phyloP scores from a whole-genome alignment of 805 yeast species.

The Clavispora carvajalis region DNA sequence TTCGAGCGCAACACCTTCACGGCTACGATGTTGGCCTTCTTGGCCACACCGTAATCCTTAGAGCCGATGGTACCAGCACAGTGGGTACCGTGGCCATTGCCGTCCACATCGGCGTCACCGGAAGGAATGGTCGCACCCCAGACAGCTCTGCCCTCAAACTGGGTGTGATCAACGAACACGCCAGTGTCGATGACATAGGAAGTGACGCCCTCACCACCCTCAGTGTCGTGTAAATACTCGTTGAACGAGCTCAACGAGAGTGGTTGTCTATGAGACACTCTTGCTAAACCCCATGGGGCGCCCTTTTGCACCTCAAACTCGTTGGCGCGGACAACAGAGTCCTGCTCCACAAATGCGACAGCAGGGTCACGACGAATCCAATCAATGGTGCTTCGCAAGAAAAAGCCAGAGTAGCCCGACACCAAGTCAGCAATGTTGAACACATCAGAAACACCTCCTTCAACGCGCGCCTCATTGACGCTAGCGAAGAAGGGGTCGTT shows the following conservation, averaged over 20 bases:
- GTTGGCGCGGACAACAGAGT: constrained; percentile 54
- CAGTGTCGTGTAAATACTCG: constrained; percentile 36
- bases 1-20: constrained; percentile 37
- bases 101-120: constrained; percentile 58
- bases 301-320: constrained; percentile 68
- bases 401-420: constrained; percentile 81
- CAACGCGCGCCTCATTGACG: constrained; percentile 5
- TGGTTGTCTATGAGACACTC: constrained; percentile 78
- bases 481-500: constrained; percentile 14
- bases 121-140: constrained; percentile 59
- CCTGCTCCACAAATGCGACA: constrained; percentile 69
- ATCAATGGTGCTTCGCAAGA: constrained; percentile 70
- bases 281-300: constrained; percentile 93
- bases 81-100: constrained; percentile 89
- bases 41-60: constrained; percentile 75
- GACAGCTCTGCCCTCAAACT: constrained; percentile 56
- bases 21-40: constrained; percentile 41
- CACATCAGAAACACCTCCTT: constrained; percentile 25
- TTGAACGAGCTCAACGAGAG: constrained; percentile 59
- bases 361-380: constrained; percentile 61
- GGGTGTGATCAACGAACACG: constrained; percentile 54
- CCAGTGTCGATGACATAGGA: constrained; percentile 88
- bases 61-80: constrained; percentile 89
- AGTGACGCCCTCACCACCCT: constrained; percentile 47
- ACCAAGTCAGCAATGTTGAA: constrained; percentile 53